phyloP scores from a whole-genome alignment of 805 yeast species.

The Saccharomycopsis microspora region DNA sequence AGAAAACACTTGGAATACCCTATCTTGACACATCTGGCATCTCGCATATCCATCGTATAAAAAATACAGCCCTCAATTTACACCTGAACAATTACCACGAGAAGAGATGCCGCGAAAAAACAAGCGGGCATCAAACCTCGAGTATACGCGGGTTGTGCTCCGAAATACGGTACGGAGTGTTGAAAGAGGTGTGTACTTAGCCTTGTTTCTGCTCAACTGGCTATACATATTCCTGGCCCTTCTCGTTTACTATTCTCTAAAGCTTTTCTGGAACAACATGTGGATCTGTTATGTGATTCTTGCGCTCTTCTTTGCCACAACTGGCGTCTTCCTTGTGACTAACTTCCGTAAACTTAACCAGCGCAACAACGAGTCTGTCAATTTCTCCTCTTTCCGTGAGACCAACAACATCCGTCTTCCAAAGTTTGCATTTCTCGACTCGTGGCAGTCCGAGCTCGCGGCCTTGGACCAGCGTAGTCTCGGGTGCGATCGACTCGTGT shows the following conservation, averaged over 20 bases:
- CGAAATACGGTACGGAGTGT: background rate
- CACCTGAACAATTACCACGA: background rate
- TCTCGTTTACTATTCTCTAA: constrained; percentile 11
- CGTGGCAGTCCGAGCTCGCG: constrained; percentile 15
- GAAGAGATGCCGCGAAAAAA: background rate
- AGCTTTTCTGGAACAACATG: constrained; percentile 12
- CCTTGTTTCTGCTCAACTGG: constrained; percentile 10
- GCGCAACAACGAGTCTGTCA: constrained; percentile 3
- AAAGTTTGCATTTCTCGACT: constrained; percentile 14
- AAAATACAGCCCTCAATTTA: background rate
- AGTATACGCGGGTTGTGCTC: background rate
- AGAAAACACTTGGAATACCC: no score
- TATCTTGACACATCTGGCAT: no score
- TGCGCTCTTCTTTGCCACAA: constrained; percentile 5
- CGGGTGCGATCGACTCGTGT: constrained; percentile 17
- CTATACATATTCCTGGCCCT: constrained; percentile 9
- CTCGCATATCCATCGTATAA: no score
- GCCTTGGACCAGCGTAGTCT: background rate
- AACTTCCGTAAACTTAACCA: constrained; percentile 14
- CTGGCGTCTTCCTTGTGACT: constrained; percentile 7
- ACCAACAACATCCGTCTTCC: background rate
- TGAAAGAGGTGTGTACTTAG: background rate
- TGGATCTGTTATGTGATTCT: constrained; percentile 14
- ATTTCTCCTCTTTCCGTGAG: constrained; percentile 4
- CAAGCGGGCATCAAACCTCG: background rate